A percentile compares a stretch with the other conserved stretches of the same genome.
phyloP scores from a whole-genome alignment of 2,329 filamentous ascomycete genomes.

The Helminthosporium solani region DNA sequence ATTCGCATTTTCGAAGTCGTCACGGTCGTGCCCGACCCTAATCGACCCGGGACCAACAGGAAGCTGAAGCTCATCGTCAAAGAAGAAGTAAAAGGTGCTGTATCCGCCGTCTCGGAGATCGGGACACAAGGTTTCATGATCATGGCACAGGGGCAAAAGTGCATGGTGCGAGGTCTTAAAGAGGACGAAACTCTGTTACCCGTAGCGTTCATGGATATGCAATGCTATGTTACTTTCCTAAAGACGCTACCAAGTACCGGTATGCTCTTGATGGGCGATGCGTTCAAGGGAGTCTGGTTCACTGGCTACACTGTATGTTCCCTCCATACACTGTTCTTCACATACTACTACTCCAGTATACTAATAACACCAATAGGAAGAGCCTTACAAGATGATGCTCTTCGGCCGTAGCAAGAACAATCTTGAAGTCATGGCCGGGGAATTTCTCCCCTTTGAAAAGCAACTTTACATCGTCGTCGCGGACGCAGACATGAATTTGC shows the following conservation, averaged over 20 bases:
- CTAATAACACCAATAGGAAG: constrained; percentile 58
- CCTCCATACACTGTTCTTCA: neutral
- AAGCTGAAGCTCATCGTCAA: constrained; percentile 82
- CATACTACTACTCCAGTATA: neutral
- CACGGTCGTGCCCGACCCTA: constrained; percentile 85
- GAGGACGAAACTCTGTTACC: constrained; percentile 91
- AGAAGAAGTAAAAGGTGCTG: constrained; percentile 89
- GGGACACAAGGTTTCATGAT: constrained; percentile 86
- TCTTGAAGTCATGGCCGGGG: constrained; percentile 76
- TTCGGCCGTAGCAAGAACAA: constrained; percentile 83
- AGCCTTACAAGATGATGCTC: constrained; percentile 91
- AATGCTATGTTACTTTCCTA: constrained; percentile 83
- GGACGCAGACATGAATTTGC: constrained; percentile 82
- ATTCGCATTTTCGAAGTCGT: constrained; percentile 92
- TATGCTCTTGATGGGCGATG: constrained; percentile 84
- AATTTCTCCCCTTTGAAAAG: constrained; percentile 84
- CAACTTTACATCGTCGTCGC: constrained; percentile 79
- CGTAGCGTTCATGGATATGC: constrained; percentile 97
- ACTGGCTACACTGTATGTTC: constrained; percentile 74
- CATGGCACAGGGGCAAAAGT: constrained; percentile 92
- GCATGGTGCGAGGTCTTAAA: constrained; percentile 93
- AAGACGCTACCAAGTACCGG: constrained; percentile 83
- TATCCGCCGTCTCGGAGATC: constrained; percentile 81
- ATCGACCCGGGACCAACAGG: constrained; percentile 78
- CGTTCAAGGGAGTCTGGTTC: constrained; percentile 93